Evolutionary conservation across 2,329 filamentous ascomycete species (phyloP), one percentile per base, ranked within the genome.

Genomic region (Claviceps humidiphila): DNA sequence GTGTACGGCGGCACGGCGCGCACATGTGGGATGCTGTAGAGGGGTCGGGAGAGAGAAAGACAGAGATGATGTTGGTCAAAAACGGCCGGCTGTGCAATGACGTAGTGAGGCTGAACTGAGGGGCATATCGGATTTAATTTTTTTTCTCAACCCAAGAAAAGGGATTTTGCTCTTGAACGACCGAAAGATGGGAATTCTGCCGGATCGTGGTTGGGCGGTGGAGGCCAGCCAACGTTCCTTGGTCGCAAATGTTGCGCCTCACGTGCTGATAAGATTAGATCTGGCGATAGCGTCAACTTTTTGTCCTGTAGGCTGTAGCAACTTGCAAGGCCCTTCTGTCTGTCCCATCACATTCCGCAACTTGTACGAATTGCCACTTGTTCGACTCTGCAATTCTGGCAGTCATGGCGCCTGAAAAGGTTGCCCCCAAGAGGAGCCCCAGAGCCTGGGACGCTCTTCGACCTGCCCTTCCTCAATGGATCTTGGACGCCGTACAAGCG

Each of bases 401-500:
- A 52, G 30, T 17, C 46, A 69, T 69, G 67, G 62, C 63, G 49
- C 57, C 66, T 11, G 60, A 56, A 59, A 68, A 66, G 53, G 56
- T 55, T 22, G 58, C 59, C 11, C 57, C 57, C 37, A 75, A 73
- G 67, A 71, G 71, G 63, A 72, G 75, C 52, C 65, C 71, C 50
- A 66, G 80, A 58, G 74, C 73, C 44, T 73, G 71, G 71, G 63
- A 64, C 50, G 58, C 61, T 5, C 64, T 73, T 30, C 65, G 63
- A 8, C 68, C 70, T 14, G 62, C 65, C 4, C 62, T 73, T n/a
- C 61, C 68, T 37, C 63, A 67, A 80, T 97, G 90, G 89, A 81
- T 93, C 53, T 73, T 93, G 51, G 87, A 94, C 58, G 89, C 89
- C 54, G 82, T 94, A 48, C 76, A 82, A 49, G 81, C 83, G 57